Base-by-base conservation (phyloP, 148 eudicot species). In the Camellia japonica region DNA sequence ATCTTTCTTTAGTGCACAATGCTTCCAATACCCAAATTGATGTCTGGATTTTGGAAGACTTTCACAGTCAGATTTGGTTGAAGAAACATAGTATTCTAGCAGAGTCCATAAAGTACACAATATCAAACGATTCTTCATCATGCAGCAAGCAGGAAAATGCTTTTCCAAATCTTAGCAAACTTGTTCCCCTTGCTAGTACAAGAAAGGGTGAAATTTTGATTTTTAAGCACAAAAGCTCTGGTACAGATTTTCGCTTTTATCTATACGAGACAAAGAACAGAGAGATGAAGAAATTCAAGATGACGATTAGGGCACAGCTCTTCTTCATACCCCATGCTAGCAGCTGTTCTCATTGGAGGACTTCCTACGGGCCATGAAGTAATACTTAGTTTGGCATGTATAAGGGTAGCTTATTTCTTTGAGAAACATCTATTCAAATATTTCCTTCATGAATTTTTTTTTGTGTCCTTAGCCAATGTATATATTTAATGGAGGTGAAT, bases 31-130 rank as follows among this genome's bases (percentile, higher is more conserved):
- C 38, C 20, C 74, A 19, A 47, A 71, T 49, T 70, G 74, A 71
- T 71, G 23, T 71, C 54, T 71, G 74, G 74, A 71, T 47, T 49
- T 19, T 71, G 56, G 74, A 20, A 44, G 74, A 71, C 47, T 71
- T 47, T 51, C 13, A 47, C 0, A 14, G 38, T 71, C 55, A 49
- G 54, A 13, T 2, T 47, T 70, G 73, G 73, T 70, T 70, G 23
- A 43, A 16, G 74, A 47, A 71, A 51, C 58, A 71, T 4, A 71
- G 30, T n/a, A 69, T 69, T 46, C 20, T 69, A 69, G 73, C 54
- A 18, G 74, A 19, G 13, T 46, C 10, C 38, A 47, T 56, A 71
- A 71, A 19, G 3, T 71, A 46, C n/a, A 47, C 74, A 12, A 18
- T 41, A 3, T 71, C 58, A 0, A 44, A n/a, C 18, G 11, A 43